These are phyloP conservation scores for Tephrocybe sp. DNA, from an alignment of 768 basidiomycete species.

Conservation along the genomic window DNA sequence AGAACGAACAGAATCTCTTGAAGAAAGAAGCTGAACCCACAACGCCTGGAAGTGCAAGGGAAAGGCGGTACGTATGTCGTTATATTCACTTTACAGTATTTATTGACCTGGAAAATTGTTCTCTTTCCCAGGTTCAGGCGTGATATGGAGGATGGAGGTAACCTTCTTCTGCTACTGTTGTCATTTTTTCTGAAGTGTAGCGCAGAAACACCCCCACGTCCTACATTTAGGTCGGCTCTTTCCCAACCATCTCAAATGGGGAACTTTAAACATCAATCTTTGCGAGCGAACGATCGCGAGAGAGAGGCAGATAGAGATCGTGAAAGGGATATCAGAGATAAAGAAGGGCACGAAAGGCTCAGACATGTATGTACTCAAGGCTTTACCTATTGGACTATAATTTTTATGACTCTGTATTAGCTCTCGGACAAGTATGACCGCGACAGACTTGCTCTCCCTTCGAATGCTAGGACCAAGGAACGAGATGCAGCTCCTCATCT, in stretches of 20 bases:
- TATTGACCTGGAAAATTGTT: slow-evolving; percentile 10
- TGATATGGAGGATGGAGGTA: slow-evolving; percentile 76
- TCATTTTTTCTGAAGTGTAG: slow-evolving; percentile 5
- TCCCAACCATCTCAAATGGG: slow-evolving; percentile 92
- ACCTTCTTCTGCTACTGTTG: slow-evolving; percentile 17
- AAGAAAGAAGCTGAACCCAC: slow-evolving; percentile 74
- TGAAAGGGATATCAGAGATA: slow-evolving; percentile 64
- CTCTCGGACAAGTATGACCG: slow-evolving; percentile 88
- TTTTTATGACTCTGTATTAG: slow-evolving; percentile 35
- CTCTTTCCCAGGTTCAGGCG: slow-evolving; percentile 61
- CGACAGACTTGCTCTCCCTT: slow-evolving; percentile 64
- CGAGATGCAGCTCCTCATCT: slow-evolving; percentile 68
- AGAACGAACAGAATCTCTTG: slow-evolving; percentile 62
- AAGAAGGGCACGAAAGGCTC: slow-evolving; percentile 76
- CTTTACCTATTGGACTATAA: slow-evolving; percentile 4
- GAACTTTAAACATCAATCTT: slow-evolving; percentile 87
- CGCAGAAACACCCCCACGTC: slow-evolving; percentile 54
- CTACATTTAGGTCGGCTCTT: slow-evolving; percentile 69
- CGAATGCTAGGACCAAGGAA: slow-evolving; percentile 60
- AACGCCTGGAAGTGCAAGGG: slow-evolving; percentile 53
- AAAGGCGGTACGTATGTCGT: slow-evolving; percentile 56
- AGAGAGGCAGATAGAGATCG: slow-evolving; percentile 51
- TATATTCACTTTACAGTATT: slow-evolving; percentile 2
- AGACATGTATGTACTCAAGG: slow-evolving; percentile 57
- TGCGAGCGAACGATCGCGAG: slow-evolving; percentile 65